Conservation (phyloP, 1,284 basidiomycete species). For the Cutaneotrichosporon sp. region DNA sequence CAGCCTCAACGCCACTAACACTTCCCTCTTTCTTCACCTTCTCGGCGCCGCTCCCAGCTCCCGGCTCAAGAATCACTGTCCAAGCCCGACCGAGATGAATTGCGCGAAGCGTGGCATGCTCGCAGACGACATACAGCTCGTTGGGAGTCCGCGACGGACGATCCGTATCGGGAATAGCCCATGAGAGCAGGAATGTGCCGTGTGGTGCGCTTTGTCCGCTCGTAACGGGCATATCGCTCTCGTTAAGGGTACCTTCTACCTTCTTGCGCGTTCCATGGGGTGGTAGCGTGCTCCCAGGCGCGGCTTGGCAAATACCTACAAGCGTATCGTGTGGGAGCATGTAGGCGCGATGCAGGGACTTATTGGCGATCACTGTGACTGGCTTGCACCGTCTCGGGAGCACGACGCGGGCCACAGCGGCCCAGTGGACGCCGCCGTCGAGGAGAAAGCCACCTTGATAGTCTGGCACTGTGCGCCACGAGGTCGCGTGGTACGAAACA, state of each 20-base stretch:
- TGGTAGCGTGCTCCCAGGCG: slow-evolving; percentile 56
- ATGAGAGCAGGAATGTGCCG: slow-evolving; percentile 39
- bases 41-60: slow-evolving; percentile 46
- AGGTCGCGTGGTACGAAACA: slow-evolving; percentile 70
- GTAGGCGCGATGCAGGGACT: slow-evolving; percentile 63
- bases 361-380: slow-evolving; percentile 59
- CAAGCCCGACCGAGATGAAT: slow-evolving; percentile 48
- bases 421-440: slow-evolving; percentile 47
- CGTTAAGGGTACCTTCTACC: slow-evolving; percentile 6
- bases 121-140: slow-evolving; percentile 31
- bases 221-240: slow-evolving; percentile 21
- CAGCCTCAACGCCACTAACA: slow-evolving; percentile 59
- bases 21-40: slow-evolving; percentile 50
- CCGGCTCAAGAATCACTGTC: slow-evolving; percentile 55
- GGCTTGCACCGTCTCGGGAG: slow-evolving; percentile 38
- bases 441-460: slow-evolving; percentile 62
- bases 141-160: slow-evolving; percentile 16
- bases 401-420: slow-evolving; percentile 36
- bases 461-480: slow-evolving; percentile 75
- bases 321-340: slow-evolving; percentile 69
- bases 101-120: slow-evolving; percentile 53
- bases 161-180: slow-evolving; percentile 33
- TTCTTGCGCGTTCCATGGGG: slow-evolving; percentile 51
- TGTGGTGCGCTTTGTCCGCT: slow-evolving; percentile 32
- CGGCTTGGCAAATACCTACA: slow-evolving; percentile 54